phyloP scores from a whole-genome alignment of 2,329 filamentous ascomycete species.

The Pseudogymnoascus sp. region DNA sequence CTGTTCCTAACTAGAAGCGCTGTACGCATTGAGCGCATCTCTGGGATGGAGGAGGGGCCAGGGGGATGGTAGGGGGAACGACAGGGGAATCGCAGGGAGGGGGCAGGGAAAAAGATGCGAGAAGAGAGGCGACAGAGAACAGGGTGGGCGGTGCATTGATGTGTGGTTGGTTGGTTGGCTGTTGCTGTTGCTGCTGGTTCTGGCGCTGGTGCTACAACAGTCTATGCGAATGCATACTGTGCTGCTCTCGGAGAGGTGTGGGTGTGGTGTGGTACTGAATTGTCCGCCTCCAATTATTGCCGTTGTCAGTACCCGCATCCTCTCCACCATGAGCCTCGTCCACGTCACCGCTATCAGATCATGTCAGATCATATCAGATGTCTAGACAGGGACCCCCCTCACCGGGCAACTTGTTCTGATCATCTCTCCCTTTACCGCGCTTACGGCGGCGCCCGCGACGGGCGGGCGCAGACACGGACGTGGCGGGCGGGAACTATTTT shows the following conservation, averaged over 20 bases:
- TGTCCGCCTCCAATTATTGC: not conserved
- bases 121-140: not conserved
- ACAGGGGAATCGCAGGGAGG: not conserved
- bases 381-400: not conserved
- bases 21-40: not conserved
- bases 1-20: not conserved
- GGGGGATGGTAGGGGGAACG: no score
- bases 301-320: not conserved
- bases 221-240: not conserved
- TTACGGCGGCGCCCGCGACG: not conserved
- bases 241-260: no score
- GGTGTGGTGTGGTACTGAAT: not conserved
- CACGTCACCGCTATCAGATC: not conserved
- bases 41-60: not conserved
- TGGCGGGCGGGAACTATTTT: conserved; percentile 2
- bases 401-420: not conserved
- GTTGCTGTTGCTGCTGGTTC: not conserved
- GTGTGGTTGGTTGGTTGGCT: conserved; percentile 1
- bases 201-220: not conserved
- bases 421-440: not conserved
- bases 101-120: not conserved
- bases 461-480: not conserved
- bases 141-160: not conserved
- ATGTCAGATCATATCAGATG: not conserved
- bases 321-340: not conserved